Conservation (phyloP, 768 basidiomycete genomes). For the Strobilomyces echinocephalus region DNA sequence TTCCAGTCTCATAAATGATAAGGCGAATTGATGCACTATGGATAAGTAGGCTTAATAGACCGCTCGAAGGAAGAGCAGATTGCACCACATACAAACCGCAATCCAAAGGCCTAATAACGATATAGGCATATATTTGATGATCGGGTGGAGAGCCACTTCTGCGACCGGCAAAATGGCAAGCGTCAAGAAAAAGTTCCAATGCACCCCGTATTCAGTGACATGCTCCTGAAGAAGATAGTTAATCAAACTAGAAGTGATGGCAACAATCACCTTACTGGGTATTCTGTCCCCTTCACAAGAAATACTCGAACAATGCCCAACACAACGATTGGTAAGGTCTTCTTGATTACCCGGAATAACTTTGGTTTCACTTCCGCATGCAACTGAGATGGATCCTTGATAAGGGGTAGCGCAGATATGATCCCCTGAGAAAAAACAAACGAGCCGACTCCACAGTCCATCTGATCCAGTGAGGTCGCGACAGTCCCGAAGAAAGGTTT, state of each 20-base stretch:
- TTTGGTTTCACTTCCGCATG: conserved; percentile 48
- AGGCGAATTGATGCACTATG: conserved; percentile 67
- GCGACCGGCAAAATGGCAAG: conserved; percentile 74
- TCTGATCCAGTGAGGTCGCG: conserved; percentile 44
- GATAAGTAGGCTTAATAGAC: neutral
- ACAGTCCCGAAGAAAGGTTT: neutral
- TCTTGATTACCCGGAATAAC: conserved; percentile 45
- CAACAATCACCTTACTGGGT: conserved; percentile 63
- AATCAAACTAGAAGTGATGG: neutral
- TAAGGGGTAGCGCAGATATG: conserved; percentile 77
- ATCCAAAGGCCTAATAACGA: conserved; percentile 59
- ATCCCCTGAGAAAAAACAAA: conserved; percentile 97
- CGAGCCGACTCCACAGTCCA: conserved; percentile 96
- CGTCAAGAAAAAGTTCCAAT: conserved; percentile 99
- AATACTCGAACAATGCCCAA: conserved; percentile 76
- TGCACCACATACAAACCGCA: conserved; percentile 46
- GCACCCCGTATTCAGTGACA: conserved; percentile 90
- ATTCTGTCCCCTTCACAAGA: conserved; percentile 88
- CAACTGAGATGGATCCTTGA: conserved; percentile 58
- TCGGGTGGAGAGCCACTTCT: conserved; percentile 63
- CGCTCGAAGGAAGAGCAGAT: neutral
- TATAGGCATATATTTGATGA: conserved; percentile 54
- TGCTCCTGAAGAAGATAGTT: conserved; percentile 63
- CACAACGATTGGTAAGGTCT: conserved; percentile 59
- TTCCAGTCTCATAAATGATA: conserved; percentile 55